These are phyloP conservation scores for Plasmodium ovale DNA, from an alignment of 169 alveolate genomes.

Conservation along the genomic window DNA sequence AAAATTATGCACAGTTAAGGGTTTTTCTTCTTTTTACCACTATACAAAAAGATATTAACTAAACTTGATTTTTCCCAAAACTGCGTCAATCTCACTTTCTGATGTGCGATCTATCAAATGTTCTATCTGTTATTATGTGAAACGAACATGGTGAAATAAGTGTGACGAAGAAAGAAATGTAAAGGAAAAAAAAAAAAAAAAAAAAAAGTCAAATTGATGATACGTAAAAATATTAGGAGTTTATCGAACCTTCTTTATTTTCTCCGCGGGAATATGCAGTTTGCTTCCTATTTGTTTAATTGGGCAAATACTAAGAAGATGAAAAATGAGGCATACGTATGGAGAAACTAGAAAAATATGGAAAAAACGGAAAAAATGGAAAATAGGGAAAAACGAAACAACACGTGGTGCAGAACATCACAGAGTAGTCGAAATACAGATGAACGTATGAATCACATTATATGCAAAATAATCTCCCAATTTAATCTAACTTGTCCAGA, in stretches of 20 bases:
- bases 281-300: conserved; percentile 35
- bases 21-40: not conserved
- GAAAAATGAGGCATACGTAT: not conserved
- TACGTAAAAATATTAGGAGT: not conserved
- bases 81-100: conserved; percentile 66
- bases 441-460: too few species aligned
- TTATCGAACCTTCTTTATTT: conserved; percentile 30
- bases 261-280: conserved; percentile 35
- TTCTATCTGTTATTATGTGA: conserved; percentile 31
- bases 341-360: not conserved
- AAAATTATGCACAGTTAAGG: not conserved
- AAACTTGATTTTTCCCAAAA: conserved; percentile 72
- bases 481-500: conserved; percentile 36
- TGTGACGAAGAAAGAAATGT: not conserved
- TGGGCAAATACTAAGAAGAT: conserved; percentile 51
- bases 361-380: not conserved
- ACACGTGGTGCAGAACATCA: too few species aligned
- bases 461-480: not conserved
- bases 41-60: conserved; percentile 10
- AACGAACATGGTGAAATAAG: not conserved
- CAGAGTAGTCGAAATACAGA: too few species aligned
- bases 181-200: not conserved
- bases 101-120: conserved; percentile 50
- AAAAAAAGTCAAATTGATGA: not conserved
- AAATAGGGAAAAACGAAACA: too few species aligned